phyloP scores from a whole-genome alignment of 192 early-diverging fungal species.

The Kickxella alabastrina region DNA sequence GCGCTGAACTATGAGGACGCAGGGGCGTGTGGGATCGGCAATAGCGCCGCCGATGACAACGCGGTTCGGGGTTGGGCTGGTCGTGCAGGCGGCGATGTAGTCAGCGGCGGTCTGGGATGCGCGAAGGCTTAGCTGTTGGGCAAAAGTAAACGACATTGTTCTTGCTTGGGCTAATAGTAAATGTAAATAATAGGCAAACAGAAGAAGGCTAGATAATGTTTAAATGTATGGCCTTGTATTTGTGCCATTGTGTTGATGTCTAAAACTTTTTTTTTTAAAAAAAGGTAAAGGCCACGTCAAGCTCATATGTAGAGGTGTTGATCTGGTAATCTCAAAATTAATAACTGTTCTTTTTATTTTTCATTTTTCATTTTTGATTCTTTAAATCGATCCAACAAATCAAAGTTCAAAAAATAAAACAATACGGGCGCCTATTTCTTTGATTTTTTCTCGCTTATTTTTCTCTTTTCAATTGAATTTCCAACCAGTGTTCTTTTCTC shows the following conservation, averaged over 20 bases:
- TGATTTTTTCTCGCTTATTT: background rate
- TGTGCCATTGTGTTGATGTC: too few species aligned
- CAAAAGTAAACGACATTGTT: too few species aligned
- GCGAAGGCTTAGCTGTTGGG: conserved; percentile 2
- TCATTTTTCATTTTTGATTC: background rate
- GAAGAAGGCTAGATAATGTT: too few species aligned
- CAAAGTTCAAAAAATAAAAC: background rate
- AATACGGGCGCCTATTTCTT: background rate
- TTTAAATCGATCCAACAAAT: background rate
- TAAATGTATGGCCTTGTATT: too few species aligned
- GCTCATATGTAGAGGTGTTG: too few species aligned
- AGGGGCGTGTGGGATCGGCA: conserved; percentile 1
- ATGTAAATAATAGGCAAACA: too few species aligned
- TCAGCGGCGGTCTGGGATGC: conserved; percentile 9
- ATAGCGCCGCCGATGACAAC: conserved; percentile 43
- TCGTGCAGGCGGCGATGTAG: conserved; percentile 2
- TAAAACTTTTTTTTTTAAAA: too few species aligned
- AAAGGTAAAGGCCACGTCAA: too few species aligned
- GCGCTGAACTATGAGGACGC: conserved; percentile 43
- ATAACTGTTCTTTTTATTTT: too few species aligned
- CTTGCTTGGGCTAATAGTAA: too few species aligned
- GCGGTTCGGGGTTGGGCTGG: conserved; percentile 20
- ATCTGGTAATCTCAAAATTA: too few species aligned
- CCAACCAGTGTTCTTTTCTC: background rate
- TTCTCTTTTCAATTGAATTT: background rate